phyloP scores from a whole-genome alignment of 805 yeast species.

The Groenewaldozyma salmanticensis region DNA sequence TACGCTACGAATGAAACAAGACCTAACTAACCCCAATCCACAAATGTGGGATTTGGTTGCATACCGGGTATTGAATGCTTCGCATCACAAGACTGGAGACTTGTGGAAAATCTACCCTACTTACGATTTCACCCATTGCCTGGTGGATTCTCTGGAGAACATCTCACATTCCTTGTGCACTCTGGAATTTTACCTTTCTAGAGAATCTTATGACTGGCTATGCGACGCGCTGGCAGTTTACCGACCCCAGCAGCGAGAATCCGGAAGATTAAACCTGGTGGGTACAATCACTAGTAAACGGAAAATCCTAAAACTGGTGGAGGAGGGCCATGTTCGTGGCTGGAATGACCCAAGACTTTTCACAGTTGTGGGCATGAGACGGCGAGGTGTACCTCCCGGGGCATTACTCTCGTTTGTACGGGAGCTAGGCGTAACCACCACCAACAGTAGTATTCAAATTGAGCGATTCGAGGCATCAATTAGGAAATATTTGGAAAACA shows the following conservation, averaged over 20 bases:
- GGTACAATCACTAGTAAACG: slow-evolving; percentile 94
- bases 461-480: slow-evolving; percentile 83
- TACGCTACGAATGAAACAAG: slow-evolving; percentile 94
- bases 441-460: slow-evolving; percentile 84
- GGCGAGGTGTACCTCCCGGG: slow-evolving; percentile 99
- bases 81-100: slow-evolving; percentile 94
- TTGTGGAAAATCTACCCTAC: slow-evolving; percentile 99
- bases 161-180: slow-evolving; percentile 95
- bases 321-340: slow-evolving; percentile 71
- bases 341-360: slow-evolving; percentile 98
- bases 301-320: slow-evolving; percentile 87
- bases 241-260: slow-evolving; percentile 98
- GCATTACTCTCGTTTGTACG: slow-evolving; percentile 88
- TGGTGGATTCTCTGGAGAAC: slow-evolving; percentile 95
- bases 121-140: slow-evolving; percentile 97
- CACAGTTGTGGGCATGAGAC: slow-evolving; percentile 86
- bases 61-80: slow-evolving; percentile 82
- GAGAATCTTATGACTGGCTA: slow-evolving; percentile 97
- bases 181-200: slow-evolving; percentile 81
- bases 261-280: slow-evolving; percentile 89
- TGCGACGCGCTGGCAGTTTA: slow-evolving; percentile 92
- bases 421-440: slow-evolving; percentile 93
- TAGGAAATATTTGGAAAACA: slow-evolving; percentile 76
- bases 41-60: slow-evolving; percentile 99
- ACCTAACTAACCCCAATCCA: slow-evolving; percentile 80